These are phyloP conservation scores for Macrocystidia cucumis DNA, from an alignment of 1,284 basidiomycete species.

Conservation along the genomic window DNA sequence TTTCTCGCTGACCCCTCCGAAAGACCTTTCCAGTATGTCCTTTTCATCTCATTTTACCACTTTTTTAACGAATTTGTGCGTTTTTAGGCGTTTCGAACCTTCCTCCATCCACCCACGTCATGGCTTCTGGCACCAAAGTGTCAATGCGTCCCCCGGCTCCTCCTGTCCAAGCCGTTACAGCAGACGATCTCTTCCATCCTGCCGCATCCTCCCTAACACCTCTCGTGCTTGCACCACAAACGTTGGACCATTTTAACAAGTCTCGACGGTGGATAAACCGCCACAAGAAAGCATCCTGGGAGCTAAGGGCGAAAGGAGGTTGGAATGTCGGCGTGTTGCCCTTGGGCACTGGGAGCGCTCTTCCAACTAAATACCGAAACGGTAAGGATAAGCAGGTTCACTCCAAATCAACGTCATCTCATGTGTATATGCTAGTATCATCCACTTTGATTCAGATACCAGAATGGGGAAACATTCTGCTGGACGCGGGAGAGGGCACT, in stretches of 20 bases:
- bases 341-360: conserved; percentile 84
- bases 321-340: conserved; percentile 69
- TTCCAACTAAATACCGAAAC: conserved; percentile 82
- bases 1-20: conserved; percentile 33
- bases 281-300: conserved; percentile 18
- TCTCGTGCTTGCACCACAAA: conserved; percentile 25
- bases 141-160: conserved; percentile 39
- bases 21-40: conserved; percentile 33
- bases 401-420: conserved; percentile 1
- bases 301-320: conserved; percentile 26
- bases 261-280: too few relatives aligned
- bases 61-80: not conserved
- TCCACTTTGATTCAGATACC: conserved; percentile 71
- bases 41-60: not conserved
- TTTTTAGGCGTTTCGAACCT: conserved; percentile 38
- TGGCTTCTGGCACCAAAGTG: conserved; percentile 30
- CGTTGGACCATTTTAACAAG: conserved; percentile 25
- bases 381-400: conserved; percentile 33
- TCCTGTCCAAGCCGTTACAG: conserved; percentile 26
- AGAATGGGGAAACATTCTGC: conserved; percentile 60
- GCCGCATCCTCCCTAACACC: conserved; percentile 20
- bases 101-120: conserved; percentile 33
- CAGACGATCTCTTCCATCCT: conserved; percentile 44
- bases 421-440: conserved; percentile 45
- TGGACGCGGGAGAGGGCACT: conserved; percentile 90